Conservation (phyloP, 495 filamentous ascomycete genomes). For the Talaromyces borbonicus region DNA sequence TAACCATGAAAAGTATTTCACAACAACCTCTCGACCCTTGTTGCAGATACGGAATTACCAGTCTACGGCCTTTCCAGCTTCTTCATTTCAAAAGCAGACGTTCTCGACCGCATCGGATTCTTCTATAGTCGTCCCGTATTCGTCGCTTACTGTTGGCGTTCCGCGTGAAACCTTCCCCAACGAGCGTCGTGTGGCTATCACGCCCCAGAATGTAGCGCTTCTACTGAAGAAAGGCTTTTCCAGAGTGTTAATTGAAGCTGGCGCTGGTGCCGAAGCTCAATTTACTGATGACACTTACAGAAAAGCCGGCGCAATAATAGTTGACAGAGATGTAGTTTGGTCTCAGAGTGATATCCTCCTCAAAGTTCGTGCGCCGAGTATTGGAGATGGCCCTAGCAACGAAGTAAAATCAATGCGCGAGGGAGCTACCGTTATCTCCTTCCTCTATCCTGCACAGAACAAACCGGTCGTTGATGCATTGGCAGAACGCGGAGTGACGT, state of each 20-base stretch:
- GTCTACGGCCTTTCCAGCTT: background rate
- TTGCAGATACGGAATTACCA: background rate
- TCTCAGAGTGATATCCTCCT: constrained; percentile 61
- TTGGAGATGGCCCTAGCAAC: constrained; percentile 32
- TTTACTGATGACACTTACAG: constrained; percentile 63
- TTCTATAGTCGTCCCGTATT: constrained; percentile 40
- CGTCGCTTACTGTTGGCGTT: constrained; percentile 57
- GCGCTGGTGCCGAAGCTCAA: constrained; percentile 63
- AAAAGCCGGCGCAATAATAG: constrained; percentile 60
- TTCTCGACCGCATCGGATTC: constrained; percentile 2
- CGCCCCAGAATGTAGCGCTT: constrained; percentile 66
- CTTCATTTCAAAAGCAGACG: background rate
- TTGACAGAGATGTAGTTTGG: constrained; percentile 54
- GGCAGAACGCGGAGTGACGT: constrained; percentile 50
- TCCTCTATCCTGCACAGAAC: constrained; percentile 67
- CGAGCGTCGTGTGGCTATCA: constrained; percentile 71
- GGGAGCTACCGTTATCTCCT: constrained; percentile 61
- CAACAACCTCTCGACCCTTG: background rate
- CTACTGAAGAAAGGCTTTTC: constrained; percentile 71
- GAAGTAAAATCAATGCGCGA: constrained; percentile 52
- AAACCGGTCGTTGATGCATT: constrained; percentile 56
- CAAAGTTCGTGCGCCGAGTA: constrained; percentile 63
- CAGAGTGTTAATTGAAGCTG: constrained; percentile 62
- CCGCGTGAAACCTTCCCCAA: constrained; percentile 59
- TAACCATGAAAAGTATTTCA: too few species aligned